A percentile compares a stretch with the other conserved stretches of the same genome.
These are phyloP conservation scores for Ascobolus immersus DNA, from an alignment of 495 filamentous ascomycete species.

Conservation along the genomic window DNA sequence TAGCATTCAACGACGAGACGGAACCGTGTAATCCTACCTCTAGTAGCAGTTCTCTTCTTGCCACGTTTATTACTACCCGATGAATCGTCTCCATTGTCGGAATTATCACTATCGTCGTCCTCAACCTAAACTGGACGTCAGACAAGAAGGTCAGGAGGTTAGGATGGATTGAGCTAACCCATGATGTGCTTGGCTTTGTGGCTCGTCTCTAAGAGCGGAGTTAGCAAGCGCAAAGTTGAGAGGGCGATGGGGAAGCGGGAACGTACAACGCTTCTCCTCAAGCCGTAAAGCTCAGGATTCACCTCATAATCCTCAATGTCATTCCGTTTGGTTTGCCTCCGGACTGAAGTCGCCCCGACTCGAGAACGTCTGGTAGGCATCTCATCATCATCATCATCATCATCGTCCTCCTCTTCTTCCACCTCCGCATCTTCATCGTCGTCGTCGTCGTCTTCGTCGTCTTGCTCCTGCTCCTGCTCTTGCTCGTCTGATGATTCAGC, in stretches of 20 bases:
- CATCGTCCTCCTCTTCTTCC: too few relatives aligned
- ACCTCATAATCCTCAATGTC: conserved; percentile 64
- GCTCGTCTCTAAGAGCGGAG: too few relatives aligned
- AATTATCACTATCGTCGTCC: conserved; percentile 31
- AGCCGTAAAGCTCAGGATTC: conserved; percentile 87
- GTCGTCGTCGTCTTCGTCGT: conserved; percentile 8
- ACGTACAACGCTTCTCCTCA: conserved; percentile 63
- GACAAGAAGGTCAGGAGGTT: too few relatives aligned
- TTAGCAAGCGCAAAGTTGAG: too few relatives aligned
- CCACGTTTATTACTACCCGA: conserved; percentile 32
- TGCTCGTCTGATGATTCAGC: too few relatives aligned
- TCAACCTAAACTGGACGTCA: too few relatives aligned
- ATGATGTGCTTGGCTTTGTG: too few relatives aligned
- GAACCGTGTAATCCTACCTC: conserved; percentile 26
- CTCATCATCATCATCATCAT: conserved; percentile 11
- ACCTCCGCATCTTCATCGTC: conserved; percentile 8
- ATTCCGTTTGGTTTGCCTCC: conserved; percentile 51
- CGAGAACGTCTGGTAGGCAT: conserved; percentile 7
- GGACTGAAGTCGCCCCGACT: conserved; percentile 19
- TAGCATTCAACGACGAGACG: conserved; percentile 24
- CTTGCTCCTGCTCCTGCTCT: too few relatives aligned
- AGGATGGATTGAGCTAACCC: too few relatives aligned
- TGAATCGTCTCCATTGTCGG: conserved; percentile 47
- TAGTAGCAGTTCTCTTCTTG: conserved; percentile 15
- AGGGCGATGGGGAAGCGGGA: conserved; percentile 17